phyloP scores from a whole-genome alignment of 306 rosid genomes.

The Prinsepia uniflora region DNA sequence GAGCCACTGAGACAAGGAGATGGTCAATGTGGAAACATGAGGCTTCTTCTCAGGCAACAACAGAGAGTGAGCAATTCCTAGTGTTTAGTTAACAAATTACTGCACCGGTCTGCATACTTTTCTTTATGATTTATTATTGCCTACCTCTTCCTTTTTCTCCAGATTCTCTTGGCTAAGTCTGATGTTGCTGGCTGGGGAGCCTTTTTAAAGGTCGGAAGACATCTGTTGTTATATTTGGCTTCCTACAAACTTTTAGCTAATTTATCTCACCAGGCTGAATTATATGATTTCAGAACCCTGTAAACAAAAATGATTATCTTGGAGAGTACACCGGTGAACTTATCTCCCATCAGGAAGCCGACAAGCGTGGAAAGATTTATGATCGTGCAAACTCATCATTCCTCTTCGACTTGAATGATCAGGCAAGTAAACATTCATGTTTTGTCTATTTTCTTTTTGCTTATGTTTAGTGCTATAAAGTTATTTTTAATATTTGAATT shows the following conservation, averaged over 20 bases:
- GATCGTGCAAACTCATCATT: constrained; percentile 97
- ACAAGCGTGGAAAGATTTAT: constrained; percentile 93
- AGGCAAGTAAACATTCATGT: constrained; percentile 50
- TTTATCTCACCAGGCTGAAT: constrained; percentile 37
- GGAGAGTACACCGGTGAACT: constrained; percentile 97
- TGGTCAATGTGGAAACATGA: constrained; percentile 96
- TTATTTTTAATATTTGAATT: not conserved
- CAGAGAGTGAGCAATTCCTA: constrained; percentile 67
- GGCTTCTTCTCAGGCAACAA: constrained; percentile 92
- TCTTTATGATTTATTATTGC: constrained; percentile 20
- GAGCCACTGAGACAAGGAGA: constrained; percentile 91
- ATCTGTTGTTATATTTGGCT: constrained; percentile 13
- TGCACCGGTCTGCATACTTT: constrained; percentile 14
- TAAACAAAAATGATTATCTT: constrained; percentile 87
- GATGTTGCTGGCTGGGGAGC: constrained; percentile 99
- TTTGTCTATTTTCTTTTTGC: constrained; percentile 11
- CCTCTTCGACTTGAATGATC: constrained; percentile 97
- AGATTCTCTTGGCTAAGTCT: constrained; percentile 90
- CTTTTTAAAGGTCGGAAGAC: constrained; percentile 69
- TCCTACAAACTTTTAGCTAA: not conserved
- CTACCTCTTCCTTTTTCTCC: constrained; percentile 25
- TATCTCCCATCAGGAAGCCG: constrained; percentile 95
- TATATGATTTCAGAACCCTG: constrained; percentile 70
- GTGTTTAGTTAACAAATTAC: constrained; percentile 6
- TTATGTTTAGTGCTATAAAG: constrained; percentile 1